These are phyloP conservation scores for Hypseocharis bilobata DNA, from an alignment of 441 rosid species.

Conservation along the genomic window DNA sequence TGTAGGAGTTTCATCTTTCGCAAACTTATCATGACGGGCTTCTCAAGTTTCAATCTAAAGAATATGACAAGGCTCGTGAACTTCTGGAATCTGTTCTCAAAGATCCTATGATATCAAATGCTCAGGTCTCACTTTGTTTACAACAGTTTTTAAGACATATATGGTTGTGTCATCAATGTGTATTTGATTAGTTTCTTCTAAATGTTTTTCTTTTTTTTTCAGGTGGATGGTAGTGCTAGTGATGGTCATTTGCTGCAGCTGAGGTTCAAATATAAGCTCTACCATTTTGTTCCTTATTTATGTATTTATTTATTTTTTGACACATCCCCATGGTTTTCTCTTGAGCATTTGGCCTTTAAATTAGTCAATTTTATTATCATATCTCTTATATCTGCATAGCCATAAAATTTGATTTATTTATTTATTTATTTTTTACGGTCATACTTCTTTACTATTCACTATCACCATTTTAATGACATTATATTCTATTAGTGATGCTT, in stretches of 20 bases:
- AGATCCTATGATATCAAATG: slow-evolving; percentile 69
- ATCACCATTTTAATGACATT: not conserved
- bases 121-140: slow-evolving; percentile 41
- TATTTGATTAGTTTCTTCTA: slow-evolving; percentile 6
- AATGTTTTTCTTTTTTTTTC: slow-evolving; percentile 16
- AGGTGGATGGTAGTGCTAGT: slow-evolving; percentile 58
- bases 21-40: slow-evolving; percentile 90
- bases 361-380: not conserved
- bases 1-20: slow-evolving; percentile 84
- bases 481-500: not conserved
- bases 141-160: not conserved
- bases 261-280: slow-evolving; percentile 38
- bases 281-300: slow-evolving; percentile 1
- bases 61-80: slow-evolving; percentile 65
- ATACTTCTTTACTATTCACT: not conserved
- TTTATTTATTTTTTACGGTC: not conserved
- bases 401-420: not conserved
- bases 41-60: slow-evolving; percentile 77
- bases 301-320: too few relatives aligned
- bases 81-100: slow-evolving; percentile 70
- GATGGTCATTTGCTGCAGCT: slow-evolving; percentile 83
- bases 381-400: not conserved
- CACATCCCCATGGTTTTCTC: not conserved
- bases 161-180: not conserved
- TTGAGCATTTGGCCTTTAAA: not conserved